A percentile compares a stretch with the other conserved stretches of the same genome.
phyloP scores from a whole-genome alignment of 202 grass and related monocot species.

The Zizania palustris region DNA sequence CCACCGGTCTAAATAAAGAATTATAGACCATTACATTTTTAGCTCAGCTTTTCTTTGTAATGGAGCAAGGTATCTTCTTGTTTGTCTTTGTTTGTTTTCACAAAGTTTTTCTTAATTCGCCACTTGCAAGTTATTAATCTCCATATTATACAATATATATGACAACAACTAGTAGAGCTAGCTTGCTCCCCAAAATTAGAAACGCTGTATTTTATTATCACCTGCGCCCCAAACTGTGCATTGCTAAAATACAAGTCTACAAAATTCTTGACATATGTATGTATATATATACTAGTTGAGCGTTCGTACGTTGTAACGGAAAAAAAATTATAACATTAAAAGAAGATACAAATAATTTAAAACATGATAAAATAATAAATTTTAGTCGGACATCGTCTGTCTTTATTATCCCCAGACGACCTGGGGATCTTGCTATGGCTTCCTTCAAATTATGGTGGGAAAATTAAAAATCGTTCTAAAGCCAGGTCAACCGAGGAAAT shows the following conservation, averaged over 20 bases:
- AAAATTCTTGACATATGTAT: neutral
- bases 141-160: too few relatives aligned
- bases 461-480: too few relatives aligned
- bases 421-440: too few relatives aligned
- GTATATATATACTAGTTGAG: too few relatives aligned
- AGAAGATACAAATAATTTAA: too few relatives aligned
- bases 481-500: too few relatives aligned
- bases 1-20: neutral
- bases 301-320: too few relatives aligned
- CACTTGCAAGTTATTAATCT: neutral
- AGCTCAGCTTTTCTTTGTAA: slow-evolving; percentile 8
- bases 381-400: too few relatives aligned
- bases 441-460: too few relatives aligned
- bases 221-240: neutral
- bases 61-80: slow-evolving; percentile 14
- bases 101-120: neutral
- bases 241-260: neutral
- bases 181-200: neutral
- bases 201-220: neutral
- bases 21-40: neutral
- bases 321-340: too few relatives aligned
- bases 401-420: too few relatives aligned
- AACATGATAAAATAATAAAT: too few relatives aligned
- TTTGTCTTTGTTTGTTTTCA: neutral
- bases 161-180: neutral